Conservation (phyloP, 129 eudicot genomes). For the Rutidosis leptorrhynchoides region DNA sequence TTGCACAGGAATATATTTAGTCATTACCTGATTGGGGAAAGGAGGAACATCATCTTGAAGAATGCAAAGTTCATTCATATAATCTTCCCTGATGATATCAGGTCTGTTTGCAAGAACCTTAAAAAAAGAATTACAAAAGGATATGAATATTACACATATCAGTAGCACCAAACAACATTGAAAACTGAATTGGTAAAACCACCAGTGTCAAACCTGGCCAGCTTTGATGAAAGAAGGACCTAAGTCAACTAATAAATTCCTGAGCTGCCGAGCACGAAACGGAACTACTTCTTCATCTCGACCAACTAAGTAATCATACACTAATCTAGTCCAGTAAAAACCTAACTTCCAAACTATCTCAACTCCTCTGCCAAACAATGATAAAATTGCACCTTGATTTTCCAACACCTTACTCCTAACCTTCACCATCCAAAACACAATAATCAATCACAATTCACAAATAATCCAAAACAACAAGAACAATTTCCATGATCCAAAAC, state of each 20-base stretch:
- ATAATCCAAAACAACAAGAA: background rate
- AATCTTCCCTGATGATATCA: constrained; percentile 97
- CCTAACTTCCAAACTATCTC: constrained; percentile 96
- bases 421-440: constrained; percentile 42
- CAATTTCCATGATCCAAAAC: constrained; percentile 19
- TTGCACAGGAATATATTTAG: constrained; percentile 21
- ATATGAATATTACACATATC: background rate
- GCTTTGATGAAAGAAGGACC: constrained; percentile 99
- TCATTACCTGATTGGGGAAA: constrained; percentile 81
- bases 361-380: constrained; percentile 80
- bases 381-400: constrained; percentile 77
- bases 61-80: constrained; percentile 97
- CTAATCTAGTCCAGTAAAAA: constrained; percentile 75
- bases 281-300: constrained; percentile 99
- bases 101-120: constrained; percentile 99
- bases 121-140: background rate
- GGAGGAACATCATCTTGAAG: constrained; percentile 99
- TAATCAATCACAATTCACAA: constrained; percentile 3
- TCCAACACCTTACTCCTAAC: constrained; percentile 91
- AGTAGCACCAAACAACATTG: background rate
- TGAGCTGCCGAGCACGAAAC: constrained; percentile 88
- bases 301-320: constrained; percentile 83
- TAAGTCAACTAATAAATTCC: constrained; percentile 75
- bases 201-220: constrained; percentile 66
- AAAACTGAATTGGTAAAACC: background rate